Conservation (phyloP, 2,329 filamentous ascomycete species). For the Conoideocrella luteorostrata region DNA sequence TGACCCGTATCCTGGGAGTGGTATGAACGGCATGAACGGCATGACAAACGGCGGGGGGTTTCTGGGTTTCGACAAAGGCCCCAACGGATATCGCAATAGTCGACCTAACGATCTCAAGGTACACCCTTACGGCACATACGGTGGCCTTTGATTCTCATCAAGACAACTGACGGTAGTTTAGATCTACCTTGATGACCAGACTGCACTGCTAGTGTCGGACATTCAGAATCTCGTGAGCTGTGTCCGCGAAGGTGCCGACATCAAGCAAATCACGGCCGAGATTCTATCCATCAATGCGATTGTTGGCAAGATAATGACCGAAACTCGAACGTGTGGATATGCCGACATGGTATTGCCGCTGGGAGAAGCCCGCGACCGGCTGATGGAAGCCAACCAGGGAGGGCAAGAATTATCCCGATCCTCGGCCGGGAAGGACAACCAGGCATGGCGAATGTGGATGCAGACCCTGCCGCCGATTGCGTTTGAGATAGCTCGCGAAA, state of each 20-base stretch:
- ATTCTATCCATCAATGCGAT: constrained; percentile 65
- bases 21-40: constrained; percentile 24
- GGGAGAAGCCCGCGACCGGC: constrained; percentile 55
- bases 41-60: constrained; percentile 33
- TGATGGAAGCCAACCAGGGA: constrained; percentile 57
- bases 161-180: constrained; percentile 24
- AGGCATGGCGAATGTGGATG: constrained; percentile 57
- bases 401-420: constrained; percentile 52
- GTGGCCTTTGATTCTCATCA: constrained; percentile 10
- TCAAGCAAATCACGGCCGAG: constrained; percentile 60
- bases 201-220: constrained; percentile 67
- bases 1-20: constrained; percentile 32
- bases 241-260: constrained; percentile 58
- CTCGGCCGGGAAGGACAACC: constrained; percentile 40
- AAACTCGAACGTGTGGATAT: constrained; percentile 53
- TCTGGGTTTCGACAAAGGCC: constrained; percentile 26
- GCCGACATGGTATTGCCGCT: constrained; percentile 50
- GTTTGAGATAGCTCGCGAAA: constrained; percentile 79
- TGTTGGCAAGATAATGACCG: constrained; percentile 62
- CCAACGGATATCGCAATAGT: constrained; percentile 36
- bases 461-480: constrained; percentile 73
- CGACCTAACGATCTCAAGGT: constrained; percentile 46
- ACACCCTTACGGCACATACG: constrained; percentile 13
- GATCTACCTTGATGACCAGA: constrained; percentile 79
- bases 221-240: constrained; percentile 75